Evolutionary conservation across 345 rosid species (phyloP), one percentile per base, ranked within the genome.

Genomic region (Cardamine chenopodiifolia): DNA sequence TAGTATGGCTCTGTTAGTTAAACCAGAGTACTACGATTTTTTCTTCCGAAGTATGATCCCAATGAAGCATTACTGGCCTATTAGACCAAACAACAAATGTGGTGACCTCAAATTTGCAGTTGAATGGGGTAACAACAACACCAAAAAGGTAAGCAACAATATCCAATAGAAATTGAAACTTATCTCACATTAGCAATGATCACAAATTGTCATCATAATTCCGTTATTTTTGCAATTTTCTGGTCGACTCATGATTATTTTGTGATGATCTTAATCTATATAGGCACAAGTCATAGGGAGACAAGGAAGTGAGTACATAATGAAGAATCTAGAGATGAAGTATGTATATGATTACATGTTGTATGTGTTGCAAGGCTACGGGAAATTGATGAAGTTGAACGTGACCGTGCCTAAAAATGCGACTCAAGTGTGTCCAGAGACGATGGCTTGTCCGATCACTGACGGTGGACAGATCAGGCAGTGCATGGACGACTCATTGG

Each of bases 281-380:
- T 77, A 85, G 93, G 93, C 90, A 42, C 65, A 62, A 69, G 74
- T 50, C 5, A 83, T 86, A 35, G 93, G 90, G 66, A 37, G 80
- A 39, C 78, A 77, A 45, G 89, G 84, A 53, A 86, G 84, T 62
- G 79, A 72, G 34, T 85, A 79, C 69, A 61, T 85, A 1, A 56
- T 77, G 57, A 82, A 85, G 74, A 52, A 73, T 14, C 35, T 89
- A 20, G 75, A 78, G 63, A 84, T 89, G 86, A 79, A 76, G 17
- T 77, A 74, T 42, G 87, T 84, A 9, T 85, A 89, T 25, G 89
- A 84, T 55, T 89, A 89, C 76, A 89, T 85, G 87, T 71, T 89
- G 8, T 86, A 89, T 77, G 72, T 80, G 39, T 55, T 85, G 32
- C 76, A 34, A 25, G 81, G 80, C 62, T 89, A 85, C 17, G 83